Conservation (phyloP, 2,329 filamentous ascomycete species). For the Exophiala sp. region DNA sequence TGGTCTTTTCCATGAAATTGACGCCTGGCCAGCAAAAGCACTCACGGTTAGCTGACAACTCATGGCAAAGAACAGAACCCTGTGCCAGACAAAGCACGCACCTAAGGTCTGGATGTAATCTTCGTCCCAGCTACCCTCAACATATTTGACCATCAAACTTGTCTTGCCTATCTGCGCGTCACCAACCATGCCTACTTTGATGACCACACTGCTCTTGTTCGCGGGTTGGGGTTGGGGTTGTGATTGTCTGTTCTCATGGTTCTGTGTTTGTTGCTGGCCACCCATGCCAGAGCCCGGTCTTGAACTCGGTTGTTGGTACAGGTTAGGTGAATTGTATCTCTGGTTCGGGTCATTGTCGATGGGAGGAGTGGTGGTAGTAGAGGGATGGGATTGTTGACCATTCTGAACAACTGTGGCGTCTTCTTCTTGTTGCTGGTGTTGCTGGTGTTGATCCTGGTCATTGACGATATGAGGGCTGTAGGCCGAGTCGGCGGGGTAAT, state of each 20-base stretch:
- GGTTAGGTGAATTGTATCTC: slow-evolving; percentile 39
- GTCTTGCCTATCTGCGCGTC: slow-evolving; percentile 99
- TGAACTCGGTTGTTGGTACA: slow-evolving; percentile 40
- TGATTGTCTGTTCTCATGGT: slow-evolving; percentile 41
- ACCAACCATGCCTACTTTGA: slow-evolving; percentile 99
- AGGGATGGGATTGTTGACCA: slow-evolving; percentile 32
- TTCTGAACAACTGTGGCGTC: slow-evolving; percentile 21
- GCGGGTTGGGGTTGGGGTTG: slow-evolving; percentile 30
- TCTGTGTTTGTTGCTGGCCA: slow-evolving; percentile 41
- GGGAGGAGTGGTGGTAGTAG: slow-evolving; percentile 42
- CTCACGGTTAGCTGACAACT: slow-evolving; percentile 3
- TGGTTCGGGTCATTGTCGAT: slow-evolving; percentile 44
- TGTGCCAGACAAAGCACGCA: slow-evolving; percentile 35
- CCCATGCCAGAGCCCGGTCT: slow-evolving; percentile 47
- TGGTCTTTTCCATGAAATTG: slow-evolving; percentile 99
- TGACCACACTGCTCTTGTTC: slow-evolving; percentile 67
- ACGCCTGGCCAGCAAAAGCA: slow-evolving; percentile 55
- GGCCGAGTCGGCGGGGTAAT: slow-evolving; percentile 26
- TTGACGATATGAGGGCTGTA: slow-evolving; percentile 28
- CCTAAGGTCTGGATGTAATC: slow-evolving; percentile 98
- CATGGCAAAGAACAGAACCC: not conserved
- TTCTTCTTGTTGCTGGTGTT: slow-evolving; percentile 2
- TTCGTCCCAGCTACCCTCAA: slow-evolving; percentile 98
- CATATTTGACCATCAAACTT: slow-evolving; percentile 98
- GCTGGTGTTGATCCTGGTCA: slow-evolving; percentile 21